Evolutionary conservation across 2,329 filamentous ascomycete genomes (phyloP).

Genomic region (Colletotrichum lindemuthianum): DNA sequence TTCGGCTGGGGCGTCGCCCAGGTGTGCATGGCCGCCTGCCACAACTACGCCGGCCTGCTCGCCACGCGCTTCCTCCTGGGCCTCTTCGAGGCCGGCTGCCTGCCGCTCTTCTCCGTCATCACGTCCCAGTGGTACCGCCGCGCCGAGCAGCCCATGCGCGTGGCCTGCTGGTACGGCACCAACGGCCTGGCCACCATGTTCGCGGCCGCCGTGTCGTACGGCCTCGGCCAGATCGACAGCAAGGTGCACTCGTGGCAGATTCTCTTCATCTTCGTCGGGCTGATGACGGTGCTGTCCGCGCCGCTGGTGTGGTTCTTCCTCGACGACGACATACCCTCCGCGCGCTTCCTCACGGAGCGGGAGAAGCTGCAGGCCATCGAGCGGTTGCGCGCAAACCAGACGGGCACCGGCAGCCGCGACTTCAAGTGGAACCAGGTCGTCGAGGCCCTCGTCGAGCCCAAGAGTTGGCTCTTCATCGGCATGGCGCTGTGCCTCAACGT

Average conservation of each 20-base stretch:
- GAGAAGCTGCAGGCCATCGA: constrained; percentile 77
- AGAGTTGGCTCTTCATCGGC: constrained; percentile 68
- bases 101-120: constrained; percentile 58
- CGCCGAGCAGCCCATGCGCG: constrained; percentile 69
- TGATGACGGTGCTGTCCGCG: constrained; percentile 67
- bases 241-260: constrained; percentile 51
- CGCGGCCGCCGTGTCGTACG: constrained; percentile 65
- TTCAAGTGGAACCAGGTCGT: constrained; percentile 75
- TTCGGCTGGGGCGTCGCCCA: constrained; percentile 57
- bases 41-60: constrained; percentile 37
- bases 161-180: constrained; percentile 74
- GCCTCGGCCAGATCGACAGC: constrained; percentile 62
- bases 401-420: constrained; percentile 76
- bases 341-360: constrained; percentile 67
- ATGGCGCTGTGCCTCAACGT: constrained; percentile 72
- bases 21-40: constrained; percentile 42
- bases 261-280: constrained; percentile 70
- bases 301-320: constrained; percentile 69
- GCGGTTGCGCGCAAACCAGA: constrained; percentile 77
- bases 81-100: constrained; percentile 42
- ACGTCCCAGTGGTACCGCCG: constrained; percentile 59
- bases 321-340: constrained; percentile 66
- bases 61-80: constrained; percentile 39
- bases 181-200: constrained; percentile 68
- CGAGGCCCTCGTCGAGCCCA: constrained; percentile 58